Base-by-base conservation (phyloP, 1,284 basidiomycete genomes). In the Leccinum pachyderme region DNA sequence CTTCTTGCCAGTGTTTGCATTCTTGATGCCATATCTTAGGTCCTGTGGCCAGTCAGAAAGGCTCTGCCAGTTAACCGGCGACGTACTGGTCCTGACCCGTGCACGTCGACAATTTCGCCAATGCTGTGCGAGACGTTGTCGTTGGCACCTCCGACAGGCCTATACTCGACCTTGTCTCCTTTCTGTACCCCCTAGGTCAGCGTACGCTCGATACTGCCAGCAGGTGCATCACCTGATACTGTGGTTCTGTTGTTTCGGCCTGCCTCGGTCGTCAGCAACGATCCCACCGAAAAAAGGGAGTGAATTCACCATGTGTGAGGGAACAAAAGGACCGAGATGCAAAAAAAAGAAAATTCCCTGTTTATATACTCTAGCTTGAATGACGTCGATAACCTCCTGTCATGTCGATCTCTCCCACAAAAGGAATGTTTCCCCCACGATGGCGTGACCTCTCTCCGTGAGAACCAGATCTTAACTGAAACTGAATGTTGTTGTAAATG, bases 161-260 rank as follows among this genome's bases (percentile, higher is more conserved):
- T 69, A 58, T 78, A 79, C 57, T 77, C 73, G 58, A 78, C 74
- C 55, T 66, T 71, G 56, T 78, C 74, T 49, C 76, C 76, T 59
- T 65, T 59, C 76, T 76, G 49, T 3, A 18, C 2, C 49, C 32
- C 5, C 15, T 13, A 15, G n/a, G 33, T 69, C 28, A 68, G 39
- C 18, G 7, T 7, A 1, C 4, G 2, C 25, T 5, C 13, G 12
- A 7, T 18, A 18, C 18, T 18, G 18, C 18, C 18, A 18, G 18
- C 18, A 18, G 18, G 18, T 18, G 1, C 11, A 7, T 53, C 28
- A 67, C 68, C 62, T 65, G 55, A 24, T 70, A 70, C 35, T 51
- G 39, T 33, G n/a, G n/a, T 52, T 60, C 60, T 5, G 56, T 45
- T 25, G 49, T 45, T 45, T 45, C 41, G 7, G 65, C 63, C 63